These are phyloP conservation scores for Colletotrichum sp. DNA, from an alignment of 2,329 filamentous ascomycete genomes.

Conservation along the genomic window DNA sequence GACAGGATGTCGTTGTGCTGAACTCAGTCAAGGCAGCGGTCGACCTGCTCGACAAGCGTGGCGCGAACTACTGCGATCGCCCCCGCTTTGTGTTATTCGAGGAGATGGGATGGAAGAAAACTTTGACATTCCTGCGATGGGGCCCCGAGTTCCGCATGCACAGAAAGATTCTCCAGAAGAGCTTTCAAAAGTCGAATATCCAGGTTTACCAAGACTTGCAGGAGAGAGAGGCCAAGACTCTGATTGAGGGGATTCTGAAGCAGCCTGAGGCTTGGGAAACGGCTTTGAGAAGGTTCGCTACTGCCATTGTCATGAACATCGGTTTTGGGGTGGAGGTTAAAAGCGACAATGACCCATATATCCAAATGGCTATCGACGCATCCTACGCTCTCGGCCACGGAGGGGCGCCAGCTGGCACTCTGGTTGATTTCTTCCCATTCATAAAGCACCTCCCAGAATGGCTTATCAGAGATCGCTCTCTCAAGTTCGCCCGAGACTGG, in stretches of 20 bases:
- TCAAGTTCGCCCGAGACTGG: constrained; percentile 32
- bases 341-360: constrained; percentile 39
- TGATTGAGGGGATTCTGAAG: constrained; percentile 33
- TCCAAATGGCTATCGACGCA: constrained; percentile 24
- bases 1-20: constrained; percentile 42
- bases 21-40: constrained; percentile 45
- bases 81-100: constrained; percentile 47
- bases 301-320: constrained; percentile 45
- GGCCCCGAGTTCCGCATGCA: constrained; percentile 46
- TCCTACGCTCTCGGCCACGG: constrained; percentile 35
- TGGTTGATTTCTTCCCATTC: constrained; percentile 54
- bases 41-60: constrained; percentile 48
- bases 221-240: neutral
- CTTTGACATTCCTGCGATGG: constrained; percentile 48
- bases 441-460: constrained; percentile 43
- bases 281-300: constrained; percentile 40
- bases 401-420: constrained; percentile 36
- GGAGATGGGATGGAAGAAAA: constrained; percentile 50
- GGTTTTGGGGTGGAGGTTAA: constrained; percentile 46
- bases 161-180: constrained; percentile 45
- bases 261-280: constrained; percentile 39
- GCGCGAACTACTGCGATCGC: constrained; percentile 47
- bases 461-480: constrained; percentile 30
- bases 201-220: constrained; percentile 34
- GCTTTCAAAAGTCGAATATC: constrained; percentile 42